Percentiles rank a stretch among this genome's conserved stretches.
These are phyloP conservation scores for Rutstroemia sp. DNA, from an alignment of 2,329 filamentous ascomycete genomes.

Conservation along the genomic window DNA sequence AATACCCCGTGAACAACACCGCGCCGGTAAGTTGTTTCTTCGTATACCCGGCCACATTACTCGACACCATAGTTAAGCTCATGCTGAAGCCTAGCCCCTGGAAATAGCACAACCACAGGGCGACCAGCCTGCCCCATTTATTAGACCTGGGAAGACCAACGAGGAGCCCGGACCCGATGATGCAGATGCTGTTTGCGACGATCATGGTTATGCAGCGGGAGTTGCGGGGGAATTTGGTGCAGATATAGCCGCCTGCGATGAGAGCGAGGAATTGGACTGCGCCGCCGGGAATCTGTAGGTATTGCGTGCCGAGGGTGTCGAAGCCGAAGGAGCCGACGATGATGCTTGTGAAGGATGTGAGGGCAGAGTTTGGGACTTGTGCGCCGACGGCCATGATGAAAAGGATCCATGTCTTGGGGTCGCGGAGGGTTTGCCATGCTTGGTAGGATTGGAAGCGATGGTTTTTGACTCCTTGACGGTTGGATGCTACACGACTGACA, in stretches of 20 bases:
- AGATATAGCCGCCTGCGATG: conserved; percentile 42
- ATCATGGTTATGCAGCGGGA: conserved; percentile 48
- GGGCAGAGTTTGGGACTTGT: conserved; percentile 48
- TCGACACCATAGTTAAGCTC: conserved; percentile 44
- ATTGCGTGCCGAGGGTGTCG: conserved; percentile 44
- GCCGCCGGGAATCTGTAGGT: conserved; percentile 53
- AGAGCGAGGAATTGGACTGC: conserved; percentile 49
- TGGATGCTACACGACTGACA: conserved; percentile 42
- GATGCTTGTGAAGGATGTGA: conserved; percentile 39
- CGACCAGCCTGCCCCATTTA: conserved; percentile 51
- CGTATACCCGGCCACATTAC: conserved; percentile 46
- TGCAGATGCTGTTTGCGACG: conserved; percentile 46
- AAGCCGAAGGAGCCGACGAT: conserved; percentile 24
- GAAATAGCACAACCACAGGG: conserved; percentile 49
- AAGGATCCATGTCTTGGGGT: conserved; percentile 53
- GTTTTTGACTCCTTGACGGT: conserved; percentile 48
- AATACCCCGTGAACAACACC: conserved; percentile 45
- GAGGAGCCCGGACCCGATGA: conserved; percentile 43
- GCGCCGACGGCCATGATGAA: conserved; percentile 44
- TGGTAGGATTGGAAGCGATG: conserved; percentile 40
- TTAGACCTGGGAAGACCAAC: conserved; percentile 42
- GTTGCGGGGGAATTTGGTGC: conserved; percentile 42
- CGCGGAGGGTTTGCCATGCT: conserved; percentile 39
- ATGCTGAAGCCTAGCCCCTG: conserved; percentile 46
- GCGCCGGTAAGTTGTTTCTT: conserved; percentile 47